Percentiles rank a stretch among this genome's conserved stretches.
Evolutionary conservation across 106 monocot species (phyloP).

Genomic region (Acorus gramineus): DNA sequence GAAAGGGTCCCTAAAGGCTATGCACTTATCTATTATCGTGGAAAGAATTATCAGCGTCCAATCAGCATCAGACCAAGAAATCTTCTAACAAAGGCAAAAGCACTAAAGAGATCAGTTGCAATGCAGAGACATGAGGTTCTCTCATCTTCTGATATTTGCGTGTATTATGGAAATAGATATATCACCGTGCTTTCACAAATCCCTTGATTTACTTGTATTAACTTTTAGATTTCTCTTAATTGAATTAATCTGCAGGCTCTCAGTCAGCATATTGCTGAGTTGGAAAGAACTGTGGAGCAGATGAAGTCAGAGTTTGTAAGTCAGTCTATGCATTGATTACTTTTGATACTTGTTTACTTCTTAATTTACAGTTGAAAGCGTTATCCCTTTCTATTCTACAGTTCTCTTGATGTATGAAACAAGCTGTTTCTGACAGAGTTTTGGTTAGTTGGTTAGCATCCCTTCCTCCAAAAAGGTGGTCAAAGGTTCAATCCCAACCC

Average conservation of each 20-base stretch:
- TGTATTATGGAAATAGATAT: no score
- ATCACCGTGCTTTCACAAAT: not conserved
- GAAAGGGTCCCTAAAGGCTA: constrained; percentile 92
- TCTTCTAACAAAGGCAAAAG: constrained; percentile 91
- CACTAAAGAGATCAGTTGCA: constrained; percentile 86
- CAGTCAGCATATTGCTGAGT: constrained; percentile 53
- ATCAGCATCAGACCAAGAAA: constrained; percentile 89
- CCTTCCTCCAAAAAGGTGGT: no score
- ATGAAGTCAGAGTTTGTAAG: constrained; percentile 62
- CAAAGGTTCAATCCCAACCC: no score
- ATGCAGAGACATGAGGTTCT: constrained; percentile 98
- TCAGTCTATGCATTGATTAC: not conserved
- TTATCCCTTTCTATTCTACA: no score
- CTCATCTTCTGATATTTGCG: not conserved
- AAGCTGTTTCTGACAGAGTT: no score
- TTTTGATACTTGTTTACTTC: no score
- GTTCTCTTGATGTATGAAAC: no score
- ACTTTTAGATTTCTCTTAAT: not conserved
- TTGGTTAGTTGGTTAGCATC: no score
- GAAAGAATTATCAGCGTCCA: constrained; percentile 90
- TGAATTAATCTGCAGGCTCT: constrained; percentile 37
- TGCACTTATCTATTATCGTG: constrained; percentile 88
- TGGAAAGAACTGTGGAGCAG: constrained; percentile 44
- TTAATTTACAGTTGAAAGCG: no score
- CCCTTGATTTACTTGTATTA: not conserved